Evolutionary conservation across 441 rosid genomes (phyloP), one percentile per base, ranked within the genome.

Genomic region (Euphorbia celastroides): DNA sequence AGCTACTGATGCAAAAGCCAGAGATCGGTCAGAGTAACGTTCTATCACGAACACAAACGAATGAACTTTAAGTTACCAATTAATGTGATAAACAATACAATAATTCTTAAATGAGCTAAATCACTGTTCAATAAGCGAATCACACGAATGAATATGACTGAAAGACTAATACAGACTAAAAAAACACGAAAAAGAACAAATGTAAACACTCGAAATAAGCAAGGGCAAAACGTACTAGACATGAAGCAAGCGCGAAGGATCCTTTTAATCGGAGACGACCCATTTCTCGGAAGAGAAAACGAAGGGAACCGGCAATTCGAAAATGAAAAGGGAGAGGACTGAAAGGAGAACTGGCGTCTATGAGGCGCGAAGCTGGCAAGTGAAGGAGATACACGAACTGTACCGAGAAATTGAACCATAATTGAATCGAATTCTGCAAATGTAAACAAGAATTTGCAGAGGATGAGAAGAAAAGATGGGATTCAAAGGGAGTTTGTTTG

Each of bases 401-500:
- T 60, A 41, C 86, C 79, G 31, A 84, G 62, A 77, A 82, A 83
- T 52, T 83, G 80, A 73, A 73, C 74, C 83, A 84, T 79, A 27
- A 11, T 34, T 25, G 0, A 27, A 57, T 23, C 6, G 57, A 57
- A 19, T 36, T 38, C 44, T 6, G 27, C 27, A 27, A 11, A 16
- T 19, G 25, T 41, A 2, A 5, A 5, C 2, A n/a, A 17, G 23
- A 50, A 50, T 38, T 2, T 38, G 13, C n/a, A 2, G 25, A 20
- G 9, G 16, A 52, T 20, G 27, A 22, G 10, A 52, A 22, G 27
- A 7, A 7, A 7, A 2, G 7, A 7, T 52, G 1, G 20, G 57
- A 52, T 22, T 7, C 16, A 2, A 10, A 52, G 10, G 44, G 12
- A 38, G 11, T 38, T 10, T 38, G 12, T 38, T 3, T 38, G 7